Evolutionary conservation across 768 basidiomycete species (phyloP).

Genomic region (Tubosaeta brunneosetosa): DNA sequence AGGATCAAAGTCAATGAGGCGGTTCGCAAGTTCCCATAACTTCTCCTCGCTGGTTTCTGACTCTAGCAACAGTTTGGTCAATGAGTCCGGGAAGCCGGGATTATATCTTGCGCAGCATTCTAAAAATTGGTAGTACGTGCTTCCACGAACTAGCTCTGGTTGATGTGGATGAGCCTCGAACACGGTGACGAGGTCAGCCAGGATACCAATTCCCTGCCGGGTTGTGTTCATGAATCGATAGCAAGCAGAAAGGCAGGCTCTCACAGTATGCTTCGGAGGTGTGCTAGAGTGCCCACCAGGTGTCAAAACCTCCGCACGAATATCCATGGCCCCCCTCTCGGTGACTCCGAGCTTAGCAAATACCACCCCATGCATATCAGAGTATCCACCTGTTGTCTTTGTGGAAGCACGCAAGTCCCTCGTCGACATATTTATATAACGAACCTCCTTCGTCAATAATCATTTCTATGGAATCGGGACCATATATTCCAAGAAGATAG

Average conservation of each 20-base stretch:
- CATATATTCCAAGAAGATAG: slow-evolving; percentile 40
- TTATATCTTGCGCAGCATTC: slow-evolving; percentile 41
- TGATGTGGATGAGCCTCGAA: slow-evolving; percentile 43
- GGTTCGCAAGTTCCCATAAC: slow-evolving; percentile 11
- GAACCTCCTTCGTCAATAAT: slow-evolving; percentile 57
- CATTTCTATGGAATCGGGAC: slow-evolving; percentile 45
- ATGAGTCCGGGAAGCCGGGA: slow-evolving; percentile 27
- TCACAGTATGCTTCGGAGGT: slow-evolving; percentile 49
- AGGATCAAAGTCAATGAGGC: slow-evolving; percentile 21
- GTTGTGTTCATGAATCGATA: neutral
- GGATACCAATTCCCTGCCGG: slow-evolving; percentile 43
- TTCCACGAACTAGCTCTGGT: slow-evolving; percentile 26
- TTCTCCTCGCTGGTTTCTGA: slow-evolving; percentile 21
- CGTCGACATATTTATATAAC: neutral
- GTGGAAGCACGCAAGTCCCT: neutral
- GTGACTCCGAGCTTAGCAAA: slow-evolving; percentile 30
- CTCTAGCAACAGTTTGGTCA: slow-evolving; percentile 18
- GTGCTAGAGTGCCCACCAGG: slow-evolving; percentile 54
- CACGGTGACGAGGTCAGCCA: slow-evolving; percentile 41
- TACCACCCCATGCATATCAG: slow-evolving; percentile 25
- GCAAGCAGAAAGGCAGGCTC: neutral
- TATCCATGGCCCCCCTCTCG: slow-evolving; percentile 44
- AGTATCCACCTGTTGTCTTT: slow-evolving; percentile 24
- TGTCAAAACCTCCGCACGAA: slow-evolving; percentile 39
- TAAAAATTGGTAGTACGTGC: slow-evolving; percentile 29